phyloP scores from a whole-genome alignment of 768 basidiomycete species.

The Tulasnella sp. region DNA sequence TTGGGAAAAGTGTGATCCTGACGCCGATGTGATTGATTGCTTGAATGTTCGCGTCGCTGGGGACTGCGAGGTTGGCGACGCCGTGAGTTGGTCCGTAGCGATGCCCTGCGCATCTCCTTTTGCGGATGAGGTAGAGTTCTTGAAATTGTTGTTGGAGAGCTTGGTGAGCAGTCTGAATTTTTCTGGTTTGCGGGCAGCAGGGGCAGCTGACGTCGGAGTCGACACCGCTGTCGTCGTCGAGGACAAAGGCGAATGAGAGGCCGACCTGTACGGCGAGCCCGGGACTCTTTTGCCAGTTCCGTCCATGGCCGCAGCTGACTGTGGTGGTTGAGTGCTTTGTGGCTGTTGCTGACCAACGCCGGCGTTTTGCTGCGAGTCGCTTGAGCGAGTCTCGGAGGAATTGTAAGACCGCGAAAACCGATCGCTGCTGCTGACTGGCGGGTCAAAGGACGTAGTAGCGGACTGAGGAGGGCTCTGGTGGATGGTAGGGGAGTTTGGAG shows the following conservation, averaged over 20 bases:
- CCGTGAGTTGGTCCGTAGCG: constrained; percentile 23
- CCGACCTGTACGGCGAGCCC: constrained; percentile 32
- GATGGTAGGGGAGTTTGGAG: constrained; percentile 30
- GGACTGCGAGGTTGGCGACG: constrained; percentile 13
- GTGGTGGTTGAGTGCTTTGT: constrained; percentile 22
- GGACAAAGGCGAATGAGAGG: constrained; percentile 30
- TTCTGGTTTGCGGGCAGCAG: constrained; percentile 30
- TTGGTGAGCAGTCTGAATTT: constrained; percentile 33
- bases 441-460: constrained; percentile 20
- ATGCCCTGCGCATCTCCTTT: background rate
- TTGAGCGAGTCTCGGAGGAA: constrained; percentile 75
- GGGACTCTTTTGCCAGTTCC: constrained; percentile 26
- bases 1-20: constrained; percentile 25
- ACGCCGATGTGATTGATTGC: constrained; percentile 19
- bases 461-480: constrained; percentile 22
- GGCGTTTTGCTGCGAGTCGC: constrained; percentile 56
- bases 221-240: constrained; percentile 30
- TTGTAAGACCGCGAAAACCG: constrained; percentile 58
- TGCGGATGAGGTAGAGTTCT: background rate
- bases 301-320: background rate
- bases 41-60: constrained; percentile 7
- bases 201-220: background rate
- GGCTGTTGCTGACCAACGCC: constrained; percentile 24
- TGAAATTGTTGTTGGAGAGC: constrained; percentile 31
- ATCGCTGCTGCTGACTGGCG: constrained; percentile 23